Conservation (phyloP, 495 filamentous ascomycete species). For the Cairneyella variabilis region DNA sequence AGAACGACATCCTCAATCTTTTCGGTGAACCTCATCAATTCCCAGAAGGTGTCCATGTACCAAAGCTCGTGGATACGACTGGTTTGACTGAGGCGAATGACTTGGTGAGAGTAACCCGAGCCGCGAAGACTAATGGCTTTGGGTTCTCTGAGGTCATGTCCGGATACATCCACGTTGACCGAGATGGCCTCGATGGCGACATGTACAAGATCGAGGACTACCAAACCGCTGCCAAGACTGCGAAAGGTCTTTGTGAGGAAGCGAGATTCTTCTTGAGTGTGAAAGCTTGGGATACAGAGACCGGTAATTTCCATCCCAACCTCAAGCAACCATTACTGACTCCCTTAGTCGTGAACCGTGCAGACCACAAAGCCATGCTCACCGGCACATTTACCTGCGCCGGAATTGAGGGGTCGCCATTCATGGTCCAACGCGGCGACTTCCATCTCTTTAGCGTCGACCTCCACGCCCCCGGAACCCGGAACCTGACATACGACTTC, state of each 20-base stretch:
- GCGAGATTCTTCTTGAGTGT: slow-evolving; percentile 60
- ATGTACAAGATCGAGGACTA: slow-evolving; percentile 45
- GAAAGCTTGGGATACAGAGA: slow-evolving; percentile 45
- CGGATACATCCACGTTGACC: slow-evolving; percentile 53
- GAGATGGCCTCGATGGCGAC: slow-evolving; percentile 41
- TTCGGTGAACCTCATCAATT: slow-evolving; percentile 21
- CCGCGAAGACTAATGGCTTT: slow-evolving; percentile 42
- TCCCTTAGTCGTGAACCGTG: slow-evolving; percentile 31
- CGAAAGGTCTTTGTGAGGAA: slow-evolving; percentile 46
- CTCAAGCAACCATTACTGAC: slow-evolving; percentile 12
- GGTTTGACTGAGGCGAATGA: slow-evolving; percentile 29
- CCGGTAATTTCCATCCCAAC: slow-evolving; percentile 21
- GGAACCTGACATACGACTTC: slow-evolving; percentile 58
- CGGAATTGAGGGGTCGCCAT: slow-evolving; percentile 50
- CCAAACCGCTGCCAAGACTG: slow-evolving; percentile 49
- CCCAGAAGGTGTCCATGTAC: slow-evolving; percentile 8
- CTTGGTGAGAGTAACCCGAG: slow-evolving; percentile 38
- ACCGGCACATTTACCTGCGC: slow-evolving; percentile 62
- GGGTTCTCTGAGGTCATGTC: slow-evolving; percentile 64
- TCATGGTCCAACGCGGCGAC: slow-evolving; percentile 55
- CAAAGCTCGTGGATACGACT: slow-evolving; percentile 30
- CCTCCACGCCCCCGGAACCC: slow-evolving; percentile 48
- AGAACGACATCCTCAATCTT: slow-evolving; percentile 46
- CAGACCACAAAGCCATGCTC: slow-evolving; percentile 49
- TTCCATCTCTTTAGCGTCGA: slow-evolving; percentile 57